phyloP scores from a whole-genome alignment of 129 eudicot species.

The Erigeron canadensis region DNA sequence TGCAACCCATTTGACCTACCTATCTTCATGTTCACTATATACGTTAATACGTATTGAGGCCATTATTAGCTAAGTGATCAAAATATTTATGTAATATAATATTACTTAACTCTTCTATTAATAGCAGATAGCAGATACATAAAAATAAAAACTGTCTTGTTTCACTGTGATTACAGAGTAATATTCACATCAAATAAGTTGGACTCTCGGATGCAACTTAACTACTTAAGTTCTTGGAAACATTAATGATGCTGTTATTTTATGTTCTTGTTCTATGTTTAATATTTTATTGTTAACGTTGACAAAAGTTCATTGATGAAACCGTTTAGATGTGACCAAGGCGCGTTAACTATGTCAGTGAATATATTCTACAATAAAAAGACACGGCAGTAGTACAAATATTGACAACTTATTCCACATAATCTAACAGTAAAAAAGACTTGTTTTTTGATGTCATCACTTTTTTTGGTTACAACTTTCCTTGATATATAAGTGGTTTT shows the following conservation, averaged over 20 bases:
- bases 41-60: too few relatives aligned
- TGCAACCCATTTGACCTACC: too few relatives aligned
- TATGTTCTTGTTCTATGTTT: slow-evolving; percentile 6
- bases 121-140: too few relatives aligned
- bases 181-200: neutral
- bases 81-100: too few relatives aligned
- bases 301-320: neutral
- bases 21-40: too few relatives aligned
- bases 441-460: slow-evolving; percentile 2
- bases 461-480: neutral
- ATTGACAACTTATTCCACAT: neutral
- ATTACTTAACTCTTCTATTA: too few relatives aligned
- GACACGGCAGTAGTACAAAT: neutral
- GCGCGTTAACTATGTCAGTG: neutral
- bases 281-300: neutral
- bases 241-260: neutral
- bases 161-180: neutral
- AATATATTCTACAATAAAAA: neutral
- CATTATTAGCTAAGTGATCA: too few relatives aligned
- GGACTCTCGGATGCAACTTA: neutral
- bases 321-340: slow-evolving; percentile 5
- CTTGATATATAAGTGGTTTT: too few relatives aligned
- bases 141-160: neutral
- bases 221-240: neutral
- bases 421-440: neutral